These are phyloP conservation scores for Manihot esculenta DNA, from an alignment of 441 rosid genomes.

Conservation along the genomic window DNA sequence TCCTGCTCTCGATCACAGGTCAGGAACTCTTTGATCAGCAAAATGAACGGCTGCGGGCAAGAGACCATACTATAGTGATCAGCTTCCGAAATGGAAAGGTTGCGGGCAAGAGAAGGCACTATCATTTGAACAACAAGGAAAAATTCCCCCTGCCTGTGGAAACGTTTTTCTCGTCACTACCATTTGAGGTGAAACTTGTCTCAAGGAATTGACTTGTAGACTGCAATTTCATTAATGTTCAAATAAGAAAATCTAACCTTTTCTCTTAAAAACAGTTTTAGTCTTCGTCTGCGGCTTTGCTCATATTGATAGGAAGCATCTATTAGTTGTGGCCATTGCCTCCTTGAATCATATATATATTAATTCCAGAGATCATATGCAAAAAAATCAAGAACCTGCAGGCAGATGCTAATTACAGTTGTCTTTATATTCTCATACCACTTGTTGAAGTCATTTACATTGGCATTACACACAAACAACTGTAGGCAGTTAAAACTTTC, in stretches of 20 bases:
- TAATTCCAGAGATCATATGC: not conserved
- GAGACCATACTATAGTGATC: too few species aligned
- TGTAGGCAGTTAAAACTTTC: not conserved
- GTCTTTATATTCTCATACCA: not conserved
- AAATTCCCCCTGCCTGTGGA: too few species aligned
- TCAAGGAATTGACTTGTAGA: too few species aligned
- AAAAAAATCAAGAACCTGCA: not conserved
- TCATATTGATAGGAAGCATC: not conserved
- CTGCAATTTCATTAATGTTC: not conserved
- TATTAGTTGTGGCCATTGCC: not conserved
- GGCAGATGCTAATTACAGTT: not conserved
- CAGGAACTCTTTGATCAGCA: too few species aligned
- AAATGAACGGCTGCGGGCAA: too few species aligned
- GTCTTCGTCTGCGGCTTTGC: not conserved
- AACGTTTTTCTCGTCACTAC: too few species aligned
- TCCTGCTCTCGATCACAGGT: too few species aligned
- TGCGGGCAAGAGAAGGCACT: too few species aligned
- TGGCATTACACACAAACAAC: too few species aligned
- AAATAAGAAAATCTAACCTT: not conserved
- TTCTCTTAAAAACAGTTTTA: not conserved
- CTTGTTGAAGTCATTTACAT: slow-evolving; percentile 9
- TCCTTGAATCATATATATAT: not conserved
- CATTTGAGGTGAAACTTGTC: too few species aligned
- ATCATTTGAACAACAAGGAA: too few species aligned
- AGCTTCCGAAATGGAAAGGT: too few species aligned